Evolutionary conservation across 2,329 filamentous ascomycete species (phyloP), one percentile per base, ranked within the genome.

Genomic region (Fusarium aywerte): DNA sequence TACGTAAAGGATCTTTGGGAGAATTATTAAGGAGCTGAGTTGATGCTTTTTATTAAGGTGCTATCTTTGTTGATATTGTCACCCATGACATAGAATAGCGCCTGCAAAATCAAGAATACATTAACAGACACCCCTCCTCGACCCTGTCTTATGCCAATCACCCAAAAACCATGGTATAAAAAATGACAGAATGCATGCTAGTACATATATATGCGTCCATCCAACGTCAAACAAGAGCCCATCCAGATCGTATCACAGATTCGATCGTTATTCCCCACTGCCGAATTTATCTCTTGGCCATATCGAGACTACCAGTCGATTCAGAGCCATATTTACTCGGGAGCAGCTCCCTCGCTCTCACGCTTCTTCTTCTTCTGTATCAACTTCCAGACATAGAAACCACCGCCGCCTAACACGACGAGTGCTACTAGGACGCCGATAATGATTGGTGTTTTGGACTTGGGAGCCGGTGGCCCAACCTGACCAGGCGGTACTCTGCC

Each of bases 1-100:
- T 98, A 92, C 78, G 83, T 86, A 55, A 92, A 92, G 80, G 92
- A 97, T 79, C 80, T 98, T 47, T 98, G 95, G 95, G 84, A 86
- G 68, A 83, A 87, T 60, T 85, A 83, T 62, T 84, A 7, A 42
- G 71, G 66, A 42, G 13, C 7, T 15, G n/a, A 31, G 11, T 7
- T 13, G 8, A 10, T 23, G 12, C 23, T 5, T 25, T 32, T 13
- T n/a, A 16, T 3, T 18, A 21, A 7, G 21, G 23, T 11, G 10
- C 7, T 16, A n/a, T 10, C 16, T 12, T 18, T 6, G 18, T 9
- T 32, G 40, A 43, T 43, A 2, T 11, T 18, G 4, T 8, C 16
- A 27, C 4, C 18, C 25, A 7, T 29, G n/a, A 6, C 13, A 45
- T 21, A 32, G 43, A 45, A 45, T 21, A 32, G 18, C 15, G 29